phyloP scores from a whole-genome alignment of 1,139 yeast genomes.

The Lodderomyces oxycetoniae region DNA sequence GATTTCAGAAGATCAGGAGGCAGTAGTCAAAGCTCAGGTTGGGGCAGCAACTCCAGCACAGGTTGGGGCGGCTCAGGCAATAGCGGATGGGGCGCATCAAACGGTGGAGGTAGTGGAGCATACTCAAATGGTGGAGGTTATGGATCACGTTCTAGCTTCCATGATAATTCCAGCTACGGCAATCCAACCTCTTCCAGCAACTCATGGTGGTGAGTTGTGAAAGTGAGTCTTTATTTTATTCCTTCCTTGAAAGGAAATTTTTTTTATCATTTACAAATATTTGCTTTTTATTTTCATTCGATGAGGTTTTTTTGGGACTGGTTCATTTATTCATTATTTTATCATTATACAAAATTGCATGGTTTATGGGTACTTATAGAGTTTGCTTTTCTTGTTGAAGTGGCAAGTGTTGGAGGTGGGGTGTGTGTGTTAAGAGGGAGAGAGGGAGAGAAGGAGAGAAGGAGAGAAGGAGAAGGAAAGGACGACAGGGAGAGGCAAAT shows the following conservation, averaged over 20 bases:
- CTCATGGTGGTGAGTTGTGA: slow-evolving; percentile 38
- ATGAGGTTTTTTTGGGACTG: neutral
- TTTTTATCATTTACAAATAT: slow-evolving; percentile 1
- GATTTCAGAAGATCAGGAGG: slow-evolving; percentile 54
- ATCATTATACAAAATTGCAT: slow-evolving; percentile 2
- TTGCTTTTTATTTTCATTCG: neutral
- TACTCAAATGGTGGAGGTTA: slow-evolving; percentile 7
- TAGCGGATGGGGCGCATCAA: slow-evolving; percentile 8
- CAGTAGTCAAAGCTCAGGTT: slow-evolving; percentile 28
- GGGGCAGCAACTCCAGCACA: slow-evolving; percentile 14
- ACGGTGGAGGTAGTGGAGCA: slow-evolving; percentile 14
- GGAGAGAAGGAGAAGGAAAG: slow-evolving; percentile 1
- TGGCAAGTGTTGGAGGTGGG: slow-evolving; percentile 6
- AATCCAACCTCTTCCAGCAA: slow-evolving; percentile 27
- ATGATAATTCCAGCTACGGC: slow-evolving; percentile 27
- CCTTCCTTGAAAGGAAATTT: too few relatives aligned
- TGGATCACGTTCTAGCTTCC: slow-evolving; percentile 14
- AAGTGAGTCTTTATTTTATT: neutral
- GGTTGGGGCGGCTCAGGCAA: slow-evolving; percentile 8
- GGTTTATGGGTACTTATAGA: slow-evolving; percentile 8
- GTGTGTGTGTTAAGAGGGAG: slow-evolving; percentile 1
- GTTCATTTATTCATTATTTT: neutral
- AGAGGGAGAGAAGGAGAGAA: slow-evolving; percentile 1
- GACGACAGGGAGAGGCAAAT: neutral
- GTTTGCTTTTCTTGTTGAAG: slow-evolving; percentile 7